These are phyloP conservation scores for Aspergillus homomorphus DNA, from an alignment of 495 filamentous ascomycete species.

Conservation along the genomic window DNA sequence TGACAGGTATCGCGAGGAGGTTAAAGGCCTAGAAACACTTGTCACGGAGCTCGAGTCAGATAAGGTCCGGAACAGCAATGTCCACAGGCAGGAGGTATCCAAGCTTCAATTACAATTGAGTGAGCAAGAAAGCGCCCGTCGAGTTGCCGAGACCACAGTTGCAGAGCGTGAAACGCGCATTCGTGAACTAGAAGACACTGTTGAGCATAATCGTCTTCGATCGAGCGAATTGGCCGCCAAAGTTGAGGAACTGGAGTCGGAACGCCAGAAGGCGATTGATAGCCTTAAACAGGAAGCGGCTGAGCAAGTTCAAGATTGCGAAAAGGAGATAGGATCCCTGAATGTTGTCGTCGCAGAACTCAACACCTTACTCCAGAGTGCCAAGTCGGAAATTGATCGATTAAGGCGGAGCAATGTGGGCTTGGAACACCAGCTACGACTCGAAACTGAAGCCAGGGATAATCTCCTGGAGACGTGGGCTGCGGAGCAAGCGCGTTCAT, in stretches of 20 bases:
- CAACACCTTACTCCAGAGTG: slow-evolving; percentile 34
- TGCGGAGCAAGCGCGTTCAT: slow-evolving; percentile 36
- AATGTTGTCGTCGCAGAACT: slow-evolving; percentile 41
- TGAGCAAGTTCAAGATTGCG: slow-evolving; percentile 34
- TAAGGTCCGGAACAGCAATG: slow-evolving; percentile 32
- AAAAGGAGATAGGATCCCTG: slow-evolving; percentile 41
- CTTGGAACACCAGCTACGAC: slow-evolving; percentile 35
- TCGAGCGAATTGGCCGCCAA: slow-evolving; percentile 35
- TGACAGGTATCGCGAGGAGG: slow-evolving; percentile 61
- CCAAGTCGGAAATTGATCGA: slow-evolving; percentile 31
- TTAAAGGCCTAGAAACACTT: slow-evolving; percentile 58
- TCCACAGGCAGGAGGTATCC: slow-evolving; percentile 36
- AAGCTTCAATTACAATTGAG: slow-evolving; percentile 39
- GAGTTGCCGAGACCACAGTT: slow-evolving; percentile 34
- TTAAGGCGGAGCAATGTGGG: slow-evolving; percentile 31
- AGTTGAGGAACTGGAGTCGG: slow-evolving; percentile 33
- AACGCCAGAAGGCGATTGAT: slow-evolving; percentile 24
- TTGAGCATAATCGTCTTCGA: slow-evolving; percentile 36
- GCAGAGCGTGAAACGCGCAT: slow-evolving; percentile 35
- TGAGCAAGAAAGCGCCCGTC: slow-evolving; percentile 34
- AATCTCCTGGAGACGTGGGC: slow-evolving; percentile 39
- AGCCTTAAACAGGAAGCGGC: slow-evolving; percentile 28
- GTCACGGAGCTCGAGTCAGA: slow-evolving; percentile 59
- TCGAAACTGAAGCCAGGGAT: slow-evolving; percentile 38
- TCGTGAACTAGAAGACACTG: slow-evolving; percentile 36